These are phyloP conservation scores for Coriaria nepalensis DNA, from an alignment of 306 rosid species.

Conservation along the genomic window DNA sequence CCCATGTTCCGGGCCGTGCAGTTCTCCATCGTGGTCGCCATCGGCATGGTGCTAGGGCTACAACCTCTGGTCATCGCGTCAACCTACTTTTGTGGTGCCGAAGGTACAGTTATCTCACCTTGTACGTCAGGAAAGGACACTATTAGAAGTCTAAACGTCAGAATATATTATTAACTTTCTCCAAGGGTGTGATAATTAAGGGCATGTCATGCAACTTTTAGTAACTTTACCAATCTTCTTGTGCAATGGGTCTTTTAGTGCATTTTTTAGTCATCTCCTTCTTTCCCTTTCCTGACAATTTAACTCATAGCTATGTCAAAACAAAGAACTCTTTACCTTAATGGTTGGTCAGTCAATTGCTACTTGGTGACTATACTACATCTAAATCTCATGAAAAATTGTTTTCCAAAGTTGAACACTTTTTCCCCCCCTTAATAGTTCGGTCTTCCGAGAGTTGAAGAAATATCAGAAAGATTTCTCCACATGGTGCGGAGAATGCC, in stretches of 20 bases:
- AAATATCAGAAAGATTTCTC: conserved; percentile 57
- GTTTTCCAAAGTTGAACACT: no score
- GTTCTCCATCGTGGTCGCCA: conserved; percentile 86
- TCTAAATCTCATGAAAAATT: no score
- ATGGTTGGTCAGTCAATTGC: no score
- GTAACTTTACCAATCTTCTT: no score
- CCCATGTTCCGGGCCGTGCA: conserved; percentile 74
- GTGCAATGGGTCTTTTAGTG: no score
- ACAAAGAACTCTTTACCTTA: no score
- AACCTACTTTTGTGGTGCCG: conserved; percentile 90
- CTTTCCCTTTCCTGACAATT: no score
- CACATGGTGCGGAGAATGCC: conserved; percentile 89
- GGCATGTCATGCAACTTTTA: no score
- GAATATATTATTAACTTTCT: background rate
- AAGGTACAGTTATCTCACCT: conserved; percentile 41
- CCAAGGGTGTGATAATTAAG: background rate
- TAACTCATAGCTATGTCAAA: no score
- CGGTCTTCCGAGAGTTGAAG: conserved; percentile 66
- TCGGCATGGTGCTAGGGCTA: conserved; percentile 88
- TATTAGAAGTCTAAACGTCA: background rate
- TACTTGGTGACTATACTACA: no score
- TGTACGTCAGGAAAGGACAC: conserved; percentile 1
- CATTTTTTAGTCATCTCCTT: no score
- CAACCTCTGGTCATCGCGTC: conserved; percentile 58
- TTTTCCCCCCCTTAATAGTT: conserved; percentile 20